A percentile compares a stretch with the other conserved stretches of the same genome.
These are phyloP conservation scores for Lactarius quietus DNA, from an alignment of 768 basidiomycete species.

Conservation along the genomic window DNA sequence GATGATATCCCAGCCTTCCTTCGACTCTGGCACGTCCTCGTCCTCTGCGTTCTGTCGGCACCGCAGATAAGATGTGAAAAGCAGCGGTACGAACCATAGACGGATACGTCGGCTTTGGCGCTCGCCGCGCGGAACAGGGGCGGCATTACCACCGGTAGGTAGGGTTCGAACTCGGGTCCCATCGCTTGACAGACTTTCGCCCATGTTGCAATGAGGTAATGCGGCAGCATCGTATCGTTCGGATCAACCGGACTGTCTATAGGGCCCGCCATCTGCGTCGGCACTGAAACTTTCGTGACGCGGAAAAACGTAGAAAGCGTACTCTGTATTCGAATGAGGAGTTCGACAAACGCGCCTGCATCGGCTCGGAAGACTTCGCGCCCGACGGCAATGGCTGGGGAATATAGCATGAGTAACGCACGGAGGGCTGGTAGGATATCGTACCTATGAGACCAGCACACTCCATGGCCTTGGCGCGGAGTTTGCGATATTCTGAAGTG, in stretches of 20 bases:
- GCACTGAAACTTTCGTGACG: background rate
- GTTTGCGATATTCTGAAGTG: conserved; percentile 57
- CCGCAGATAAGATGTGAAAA: no score
- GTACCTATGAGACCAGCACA: conserved; percentile 82
- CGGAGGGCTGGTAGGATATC: conserved; percentile 24
- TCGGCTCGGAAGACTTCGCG: conserved; percentile 75
- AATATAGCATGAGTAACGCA: background rate
- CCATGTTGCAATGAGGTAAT: conserved; percentile 85
- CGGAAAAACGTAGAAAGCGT: conserved; percentile 24
- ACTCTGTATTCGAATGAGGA: conserved; percentile 79
- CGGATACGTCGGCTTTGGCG: conserved; percentile 74
- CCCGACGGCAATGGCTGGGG: conserved; percentile 79
- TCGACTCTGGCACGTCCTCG: conserved; percentile 51
- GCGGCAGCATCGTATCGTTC: conserved; percentile 63
- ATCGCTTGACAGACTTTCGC: conserved; percentile 85
- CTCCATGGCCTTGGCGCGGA: conserved; percentile 86
- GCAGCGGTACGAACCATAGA: conserved; percentile 50
- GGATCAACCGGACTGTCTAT: conserved; percentile 66
- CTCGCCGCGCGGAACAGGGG: conserved; percentile 68
- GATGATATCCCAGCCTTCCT: conserved; percentile 78
- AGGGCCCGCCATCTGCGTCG: conserved; percentile 1
- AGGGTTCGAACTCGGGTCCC: conserved; percentile 81
- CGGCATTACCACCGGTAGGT: conserved; percentile 82
- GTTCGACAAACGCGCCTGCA: conserved; percentile 63
- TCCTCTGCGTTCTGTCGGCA: conserved; percentile 43